A percentile compares a stretch with the other conserved stretches of the same genome.
Conservation (phyloP, 192 early-diverging fungal genomes). For the Coemansia sp. region DNA sequence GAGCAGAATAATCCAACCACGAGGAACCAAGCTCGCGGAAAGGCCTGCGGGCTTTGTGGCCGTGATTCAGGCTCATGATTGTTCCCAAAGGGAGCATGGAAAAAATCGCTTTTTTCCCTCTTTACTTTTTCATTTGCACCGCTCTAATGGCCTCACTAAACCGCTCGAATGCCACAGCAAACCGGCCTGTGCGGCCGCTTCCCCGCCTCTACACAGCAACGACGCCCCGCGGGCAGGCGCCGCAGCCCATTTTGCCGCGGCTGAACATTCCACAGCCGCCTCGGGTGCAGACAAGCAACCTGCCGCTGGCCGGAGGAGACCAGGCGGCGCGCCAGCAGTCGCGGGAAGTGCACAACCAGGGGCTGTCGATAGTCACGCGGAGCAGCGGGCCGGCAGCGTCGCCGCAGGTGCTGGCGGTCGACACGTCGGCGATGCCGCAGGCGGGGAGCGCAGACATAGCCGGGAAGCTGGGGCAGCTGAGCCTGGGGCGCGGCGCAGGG, state of each 20-base stretch:
- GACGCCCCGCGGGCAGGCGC: constrained; percentile 39
- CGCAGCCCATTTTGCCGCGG: constrained; percentile 21
- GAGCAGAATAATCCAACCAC: too few relatives aligned
- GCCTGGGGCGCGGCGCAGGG: constrained; percentile 5
- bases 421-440: constrained; percentile 12
- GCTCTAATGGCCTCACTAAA: constrained; percentile 48
- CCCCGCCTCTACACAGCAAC: constrained; percentile 44
- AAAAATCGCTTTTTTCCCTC: constrained; percentile 1
- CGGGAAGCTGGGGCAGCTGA: constrained; percentile 30
- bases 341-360: constrained; percentile 40
- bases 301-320: constrained; percentile 26
- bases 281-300: constrained; percentile 28
- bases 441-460: constrained; percentile 9
- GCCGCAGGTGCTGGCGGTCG: constrained; percentile 1
- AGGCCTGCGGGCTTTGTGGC: too few relatives aligned
- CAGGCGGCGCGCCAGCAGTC: constrained; percentile 47
- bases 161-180: constrained; percentile 53
- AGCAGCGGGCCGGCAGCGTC: background rate
- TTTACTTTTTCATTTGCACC: background rate
- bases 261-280: constrained; percentile 25
- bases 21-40: too few relatives aligned
- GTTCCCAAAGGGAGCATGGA: background rate
- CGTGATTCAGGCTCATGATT: too few relatives aligned
- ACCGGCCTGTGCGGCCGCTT: constrained; percentile 18
- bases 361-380: constrained; percentile 21